Evolutionary conservation across 768 basidiomycete species (phyloP).

Genomic region (Myochromella boudieri): DNA sequence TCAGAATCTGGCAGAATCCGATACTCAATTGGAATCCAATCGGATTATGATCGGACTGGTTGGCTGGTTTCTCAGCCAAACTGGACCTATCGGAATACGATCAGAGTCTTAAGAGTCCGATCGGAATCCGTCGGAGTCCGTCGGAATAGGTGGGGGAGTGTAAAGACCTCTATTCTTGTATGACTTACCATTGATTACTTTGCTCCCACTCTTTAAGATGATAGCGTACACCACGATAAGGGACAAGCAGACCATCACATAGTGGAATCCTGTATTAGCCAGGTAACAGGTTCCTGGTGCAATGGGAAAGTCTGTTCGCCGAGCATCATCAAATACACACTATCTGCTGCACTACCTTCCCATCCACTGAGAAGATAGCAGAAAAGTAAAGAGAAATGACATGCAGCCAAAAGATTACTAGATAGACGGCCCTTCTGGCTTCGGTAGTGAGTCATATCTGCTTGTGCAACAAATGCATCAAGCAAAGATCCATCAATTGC

Average conservation of each 20-base stretch:
- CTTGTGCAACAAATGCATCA: conserved; percentile 16
- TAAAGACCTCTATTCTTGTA: no score
- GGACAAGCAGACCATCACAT: conserved; percentile 34
- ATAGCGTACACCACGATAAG: conserved; percentile 36
- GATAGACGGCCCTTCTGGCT: conserved; percentile 34
- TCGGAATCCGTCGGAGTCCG: no score
- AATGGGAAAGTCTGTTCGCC: conserved; percentile 25
- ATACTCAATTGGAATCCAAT: no score
- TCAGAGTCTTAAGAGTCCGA: no score
- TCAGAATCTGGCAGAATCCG: no score
- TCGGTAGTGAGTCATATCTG: conserved; percentile 10
- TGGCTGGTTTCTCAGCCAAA: no score
- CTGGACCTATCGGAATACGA: no score
- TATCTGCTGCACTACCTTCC: conserved; percentile 40
- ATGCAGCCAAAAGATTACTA: conserved; percentile 37
- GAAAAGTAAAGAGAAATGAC: conserved; percentile 32
- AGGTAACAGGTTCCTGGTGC: conserved; percentile 32
- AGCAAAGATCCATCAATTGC: conserved; percentile 36
- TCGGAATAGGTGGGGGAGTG: no score
- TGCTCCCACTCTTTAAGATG: conserved; percentile 22
- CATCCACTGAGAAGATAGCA: conserved; percentile 37
- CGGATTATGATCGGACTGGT: no score
- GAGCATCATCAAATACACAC: conserved; percentile 29
- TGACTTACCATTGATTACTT: conserved; percentile 8
- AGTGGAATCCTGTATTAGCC: conserved; percentile 34